These are phyloP conservation scores for Lyophyllum decastes DNA, from an alignment of 768 basidiomycete species.

Conservation along the genomic window DNA sequence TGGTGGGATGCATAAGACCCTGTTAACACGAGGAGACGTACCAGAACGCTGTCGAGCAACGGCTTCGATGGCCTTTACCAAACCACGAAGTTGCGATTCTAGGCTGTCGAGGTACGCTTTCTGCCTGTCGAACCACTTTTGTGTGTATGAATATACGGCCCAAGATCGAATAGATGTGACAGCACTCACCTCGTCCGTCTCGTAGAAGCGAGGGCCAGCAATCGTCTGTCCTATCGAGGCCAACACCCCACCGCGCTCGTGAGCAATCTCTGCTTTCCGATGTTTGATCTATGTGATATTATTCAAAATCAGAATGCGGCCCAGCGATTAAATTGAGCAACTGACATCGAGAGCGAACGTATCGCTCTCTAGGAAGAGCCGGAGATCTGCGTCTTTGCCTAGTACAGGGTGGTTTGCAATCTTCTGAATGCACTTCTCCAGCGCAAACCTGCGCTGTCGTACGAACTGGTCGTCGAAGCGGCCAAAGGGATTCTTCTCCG, in stretches of 20 bases:
- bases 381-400: slow-evolving; percentile 84
- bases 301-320: background rate
- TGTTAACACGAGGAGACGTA: slow-evolving; percentile 26
- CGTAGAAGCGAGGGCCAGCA: slow-evolving; percentile 79
- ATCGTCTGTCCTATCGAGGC: slow-evolving; percentile 81
- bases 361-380: slow-evolving; percentile 91
- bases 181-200: slow-evolving; percentile 76
- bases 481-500: slow-evolving; percentile 92
- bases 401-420: slow-evolving; percentile 91
- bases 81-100: slow-evolving; percentile 83
- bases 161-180: background rate
- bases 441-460: slow-evolving; percentile 76
- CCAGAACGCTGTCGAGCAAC: slow-evolving; percentile 85
- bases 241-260: slow-evolving; percentile 82
- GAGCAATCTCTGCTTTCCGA: slow-evolving; percentile 71
- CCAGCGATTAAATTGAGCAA: slow-evolving; percentile 6
- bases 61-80: slow-evolving; percentile 84
- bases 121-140: slow-evolving; percentile 90
- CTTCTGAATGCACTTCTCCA: slow-evolving; percentile 92
- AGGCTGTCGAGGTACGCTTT: slow-evolving; percentile 84
- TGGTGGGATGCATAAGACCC: background rate
- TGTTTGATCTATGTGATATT: slow-evolving; percentile 73
- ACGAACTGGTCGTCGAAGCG: slow-evolving; percentile 94
- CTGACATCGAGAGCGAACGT: slow-evolving; percentile 87
- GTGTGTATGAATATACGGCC: slow-evolving; percentile 3